Evolutionary conservation across 257 asterid genomes (phyloP).

Genomic region (Fraxinus excelsior): DNA sequence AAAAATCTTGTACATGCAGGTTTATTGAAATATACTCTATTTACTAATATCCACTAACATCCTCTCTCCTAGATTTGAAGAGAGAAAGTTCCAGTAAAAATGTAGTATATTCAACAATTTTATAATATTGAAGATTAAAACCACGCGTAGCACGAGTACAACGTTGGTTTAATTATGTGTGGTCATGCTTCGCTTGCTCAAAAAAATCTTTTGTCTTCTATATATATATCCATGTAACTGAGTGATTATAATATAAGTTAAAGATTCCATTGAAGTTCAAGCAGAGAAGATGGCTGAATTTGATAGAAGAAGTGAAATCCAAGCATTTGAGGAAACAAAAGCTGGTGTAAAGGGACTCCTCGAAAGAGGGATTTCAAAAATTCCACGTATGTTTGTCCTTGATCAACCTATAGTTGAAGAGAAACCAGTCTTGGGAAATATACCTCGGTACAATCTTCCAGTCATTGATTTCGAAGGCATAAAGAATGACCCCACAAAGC

Average conservation of each 20-base stretch:
- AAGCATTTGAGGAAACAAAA: constrained; percentile 17
- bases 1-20: too few relatives aligned
- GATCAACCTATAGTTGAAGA: neutral
- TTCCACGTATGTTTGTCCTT: constrained; percentile 9
- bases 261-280: neutral
- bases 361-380: neutral
- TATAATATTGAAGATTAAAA: too few relatives aligned
- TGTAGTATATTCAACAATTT: too few relatives aligned
- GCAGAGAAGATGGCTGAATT: neutral
- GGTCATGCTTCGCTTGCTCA: neutral
- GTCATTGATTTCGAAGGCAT: neutral
- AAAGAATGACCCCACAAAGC: neutral
- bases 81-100: too few relatives aligned
- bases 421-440: neutral
- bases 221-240: too few relatives aligned
- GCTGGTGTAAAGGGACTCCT: constrained; percentile 18
- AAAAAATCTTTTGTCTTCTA: too few relatives aligned
- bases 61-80: too few relatives aligned
- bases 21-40: too few relatives aligned
- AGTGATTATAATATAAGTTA: too few relatives aligned
- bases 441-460: neutral
- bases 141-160: neutral
- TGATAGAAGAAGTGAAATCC: neutral
- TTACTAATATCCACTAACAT: too few relatives aligned
- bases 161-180: neutral